Evolutionary conservation across 305 asterid species (phyloP), one percentile per base, ranked within the genome.

Genomic region (Fraxinus ornus): DNA sequence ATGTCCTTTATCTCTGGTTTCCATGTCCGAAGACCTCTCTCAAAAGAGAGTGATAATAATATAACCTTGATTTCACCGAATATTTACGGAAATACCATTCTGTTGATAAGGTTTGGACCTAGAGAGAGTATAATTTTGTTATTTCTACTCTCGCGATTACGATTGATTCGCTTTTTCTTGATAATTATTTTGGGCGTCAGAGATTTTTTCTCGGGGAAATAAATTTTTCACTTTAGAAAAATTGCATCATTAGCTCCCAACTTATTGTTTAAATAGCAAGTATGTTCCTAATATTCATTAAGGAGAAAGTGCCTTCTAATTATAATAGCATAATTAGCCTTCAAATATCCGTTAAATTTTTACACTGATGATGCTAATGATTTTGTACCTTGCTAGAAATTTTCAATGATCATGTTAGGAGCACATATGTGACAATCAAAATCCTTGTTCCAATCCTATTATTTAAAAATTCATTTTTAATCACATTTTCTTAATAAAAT

Each of bases 1-100:
- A 83, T 85, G 87, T 90, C 86, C 86, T 83, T 85, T 89, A 81
- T 87, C 90, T 83, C 92, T 81, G 85, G 84, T 81, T 87, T 83
- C 86, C 86, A 84, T 84, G 22, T 52, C 62, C 62, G 19, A 17
- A 52, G 62, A 70, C 17, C n/a, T n/a, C 22, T 70, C 75, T 52
- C 75, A 70, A 70, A 70, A 30, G 75, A 37, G 12, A 70, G 1
- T 12, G 75, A 17, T 52, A 28, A 70, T 68, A 24, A 70, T 24
- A 70, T 70, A 13, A 70, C 75, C 75, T 24, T 70, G 39, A 13
- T 15, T 30, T 70, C 15, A 12, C 24, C n/a, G 17, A 24, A 70
- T 12, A 70, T 70, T 70, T 70, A 70, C 75, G 75, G 21, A 70
- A 70, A 70, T 70, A 30, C 75, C 75, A 10, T 30, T 5, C 10